Evolutionary conservation across 2,329 filamentous ascomycete genomes (phyloP), one percentile per base, ranked within the genome.

Genomic region (Colletotrichum sp.): DNA sequence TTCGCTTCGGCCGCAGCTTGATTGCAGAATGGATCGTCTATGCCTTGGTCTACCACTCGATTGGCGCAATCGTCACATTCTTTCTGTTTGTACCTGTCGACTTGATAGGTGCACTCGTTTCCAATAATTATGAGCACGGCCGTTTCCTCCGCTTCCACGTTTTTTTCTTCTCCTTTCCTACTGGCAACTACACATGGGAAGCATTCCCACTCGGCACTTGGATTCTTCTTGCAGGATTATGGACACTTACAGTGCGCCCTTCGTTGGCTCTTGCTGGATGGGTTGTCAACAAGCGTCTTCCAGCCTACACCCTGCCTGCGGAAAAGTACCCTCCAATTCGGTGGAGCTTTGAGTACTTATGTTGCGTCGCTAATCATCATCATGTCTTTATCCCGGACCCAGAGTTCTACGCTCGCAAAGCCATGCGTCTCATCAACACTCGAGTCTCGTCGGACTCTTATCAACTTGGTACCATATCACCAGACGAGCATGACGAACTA

Each of bases 401-500:
- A 12, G 38, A 48, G 9, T 48, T 48, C 5, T 48, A 48, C 1
- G 18, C 0, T 48, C 38, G 38, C 0, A 1, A 7, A 48, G 38
- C 38, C 9, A 48, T 48, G 0, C 38, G 38, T 43, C 1, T 12
- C 38, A 10, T 43, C 9, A 4, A 0, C 38, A 12, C 0, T 0
- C 38, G 9, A 4, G 9, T 43, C 18, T 43, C 38, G 18, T n/a
- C 38, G 0, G 38, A 48, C 0, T 48, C 38, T n/a, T n/a, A 48
- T 1, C 38, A 48, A 4, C 38, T 48, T 1, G 38, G 38, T 3
- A 7, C 0, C 9, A 48, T 48, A 0, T n/a, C 38, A 48, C 3
- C 0, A 48, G 18, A 48, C 1, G 38, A 48, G 38, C 5, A 12
- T 3, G 18, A 7, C 18, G 0, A 48, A 12, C 38, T 48, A 0